phyloP scores from a whole-genome alignment of 106 monocot genomes.

The Acorus gramineus region DNA sequence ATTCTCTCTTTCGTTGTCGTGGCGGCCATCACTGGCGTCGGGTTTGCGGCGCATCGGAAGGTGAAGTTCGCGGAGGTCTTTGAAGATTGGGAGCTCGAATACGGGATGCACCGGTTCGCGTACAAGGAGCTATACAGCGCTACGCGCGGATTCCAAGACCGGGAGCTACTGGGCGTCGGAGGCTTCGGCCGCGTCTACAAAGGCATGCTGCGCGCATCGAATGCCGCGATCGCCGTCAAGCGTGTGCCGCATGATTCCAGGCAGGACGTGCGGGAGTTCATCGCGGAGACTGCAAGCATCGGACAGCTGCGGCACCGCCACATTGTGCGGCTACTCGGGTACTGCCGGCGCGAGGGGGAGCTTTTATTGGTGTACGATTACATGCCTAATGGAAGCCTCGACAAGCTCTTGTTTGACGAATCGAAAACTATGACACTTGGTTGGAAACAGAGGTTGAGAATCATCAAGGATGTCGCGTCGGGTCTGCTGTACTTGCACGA shows the following conservation, averaged over 20 bases:
- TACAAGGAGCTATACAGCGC: slow-evolving; percentile 8
- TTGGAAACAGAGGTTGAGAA: slow-evolving; percentile 11
- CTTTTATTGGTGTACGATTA: too few relatives aligned
- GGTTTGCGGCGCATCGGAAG: not conserved
- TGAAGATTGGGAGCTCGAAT: slow-evolving; percentile 8
- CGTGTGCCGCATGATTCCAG: too few relatives aligned
- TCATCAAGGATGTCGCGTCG: slow-evolving; percentile 17
- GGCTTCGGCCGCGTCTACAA: slow-evolving; percentile 9
- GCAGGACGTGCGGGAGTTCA: too few relatives aligned
- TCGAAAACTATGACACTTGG: not conserved
- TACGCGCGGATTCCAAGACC: not conserved
- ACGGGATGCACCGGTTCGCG: not conserved
- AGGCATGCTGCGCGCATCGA: not conserved
- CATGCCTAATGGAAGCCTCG: too few relatives aligned
- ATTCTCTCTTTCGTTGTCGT: not conserved
- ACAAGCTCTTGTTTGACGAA: too few relatives aligned
- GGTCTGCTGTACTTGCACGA: not conserved
- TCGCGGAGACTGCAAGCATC: too few relatives aligned
- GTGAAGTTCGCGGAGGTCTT: slow-evolving; percentile 1
- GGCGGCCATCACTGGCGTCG: not conserved
- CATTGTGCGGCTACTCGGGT: too few relatives aligned
- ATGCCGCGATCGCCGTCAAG: not conserved
- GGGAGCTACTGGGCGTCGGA: slow-evolving; percentile 7
- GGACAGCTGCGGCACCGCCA: too few relatives aligned
- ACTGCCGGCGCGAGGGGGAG: too few relatives aligned